Evolutionary conservation across 257 asterid species (phyloP).

Genomic region (Solanum ossicruentum): DNA sequence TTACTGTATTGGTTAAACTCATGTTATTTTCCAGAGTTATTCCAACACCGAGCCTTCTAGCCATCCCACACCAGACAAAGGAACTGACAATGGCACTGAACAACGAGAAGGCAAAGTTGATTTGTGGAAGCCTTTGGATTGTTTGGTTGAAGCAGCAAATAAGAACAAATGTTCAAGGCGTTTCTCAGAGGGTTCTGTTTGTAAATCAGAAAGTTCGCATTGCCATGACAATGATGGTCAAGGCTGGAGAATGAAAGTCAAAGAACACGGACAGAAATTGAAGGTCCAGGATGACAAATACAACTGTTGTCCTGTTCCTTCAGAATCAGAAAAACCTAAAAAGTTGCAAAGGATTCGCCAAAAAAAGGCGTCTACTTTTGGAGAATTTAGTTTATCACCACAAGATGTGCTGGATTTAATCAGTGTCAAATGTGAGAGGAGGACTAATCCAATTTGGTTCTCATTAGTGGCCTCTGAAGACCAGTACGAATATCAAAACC

Average conservation of each 20-base stretch:
- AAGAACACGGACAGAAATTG: constrained; percentile 49
- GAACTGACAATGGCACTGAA: constrained; percentile 33
- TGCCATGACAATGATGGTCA: constrained; percentile 40
- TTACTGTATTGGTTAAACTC: constrained; percentile 1
- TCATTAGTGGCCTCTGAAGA: constrained; percentile 69
- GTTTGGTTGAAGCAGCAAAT: constrained; percentile 88
- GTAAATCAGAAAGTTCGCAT: constrained; percentile 39
- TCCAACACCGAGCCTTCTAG: constrained; percentile 42
- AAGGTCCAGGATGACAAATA: constrained; percentile 49
- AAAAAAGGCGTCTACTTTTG: constrained; percentile 48
- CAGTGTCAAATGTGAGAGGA: constrained; percentile 34
- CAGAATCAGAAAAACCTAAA: constrained; percentile 58
- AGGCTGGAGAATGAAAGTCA: constrained; percentile 33
- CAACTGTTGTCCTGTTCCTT: constrained; percentile 22
- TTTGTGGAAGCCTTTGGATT: constrained; percentile 80
- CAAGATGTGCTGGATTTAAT: constrained; percentile 60
- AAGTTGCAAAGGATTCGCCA: constrained; percentile 52
- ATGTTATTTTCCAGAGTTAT: constrained; percentile 39
- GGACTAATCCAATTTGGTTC: constrained; percentile 73
- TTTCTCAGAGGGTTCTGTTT: constrained; percentile 36
- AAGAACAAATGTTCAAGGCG: constrained; percentile 72
- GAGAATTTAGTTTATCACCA: constrained; percentile 49
- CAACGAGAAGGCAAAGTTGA: constrained; percentile 67
- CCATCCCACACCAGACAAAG: constrained; percentile 29
- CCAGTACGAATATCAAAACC: constrained; percentile 52